Base-by-base conservation (phyloP, 225 moss, liverwort and hornwort genomes). In the Sphagnum contortum region DNA sequence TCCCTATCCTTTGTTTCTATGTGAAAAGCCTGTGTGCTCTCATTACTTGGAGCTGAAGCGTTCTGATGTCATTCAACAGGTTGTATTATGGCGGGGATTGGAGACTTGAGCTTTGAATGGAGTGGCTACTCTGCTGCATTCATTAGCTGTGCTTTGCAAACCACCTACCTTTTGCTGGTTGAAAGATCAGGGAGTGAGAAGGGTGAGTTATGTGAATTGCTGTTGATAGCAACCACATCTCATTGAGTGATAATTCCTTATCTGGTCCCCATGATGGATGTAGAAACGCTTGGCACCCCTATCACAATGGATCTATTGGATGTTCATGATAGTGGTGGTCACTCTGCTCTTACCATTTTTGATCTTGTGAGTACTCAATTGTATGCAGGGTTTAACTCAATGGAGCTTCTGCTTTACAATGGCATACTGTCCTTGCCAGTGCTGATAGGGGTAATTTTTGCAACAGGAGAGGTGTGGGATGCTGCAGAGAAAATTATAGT, bases 51-150 rank as follows among this genome's bases (percentile, higher is more conserved):
- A 55, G n/a, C 65, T 53, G 53, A 58, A 65, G 9, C 11, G 7
- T 13, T 54, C 6, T 52, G 52, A 52, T 9, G 10, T 5, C 2
- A 8, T 79, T 63, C 60, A 70, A 69, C 71, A 85, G 85, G 85
- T 74, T 85, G 85, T 65, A 72, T 85, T 45, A 73, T 85, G 85
- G 85, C 85, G 78, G 85, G 85, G 47, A 72, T 85, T 71, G 85
- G 85, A 64, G 85, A 85, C 69, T 74, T 85, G 59, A 85, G 81
- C 66, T 85, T 85, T 63, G 85, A 75, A 12, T 74, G 75, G 68
- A 72, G 74, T 48, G 85, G 85, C 13, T 85, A 85, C 60, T 78
- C 79, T 70, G 81, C 81, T 67, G 85, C 85, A 5, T 81, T 85
- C 67, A 79, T 81, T 59, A 85, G 85, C 65, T 85, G 85, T 55